Evolutionary conservation across 306 rosid genomes (phyloP), one percentile per base, ranked within the genome.

Genomic region (Gastrolobium villosum): DNA sequence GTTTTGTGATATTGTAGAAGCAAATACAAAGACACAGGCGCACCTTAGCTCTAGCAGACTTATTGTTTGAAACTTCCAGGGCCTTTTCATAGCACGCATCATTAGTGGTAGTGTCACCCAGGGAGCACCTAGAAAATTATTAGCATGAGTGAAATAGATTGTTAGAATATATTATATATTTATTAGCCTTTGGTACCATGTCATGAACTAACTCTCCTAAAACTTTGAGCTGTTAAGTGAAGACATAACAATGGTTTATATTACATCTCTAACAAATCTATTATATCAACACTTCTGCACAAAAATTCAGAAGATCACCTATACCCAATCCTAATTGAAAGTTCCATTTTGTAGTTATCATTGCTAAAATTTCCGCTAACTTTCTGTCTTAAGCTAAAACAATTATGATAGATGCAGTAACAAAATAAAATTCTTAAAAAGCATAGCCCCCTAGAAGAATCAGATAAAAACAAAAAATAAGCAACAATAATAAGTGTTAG

Each of bases 21-120:
- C 15, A 36, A 63, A 73, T 44, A 62, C 26, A 48, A 82, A 55
- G 11, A 7, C 68, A 67, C 3, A 13, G 53, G 62, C 39, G 7
- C 84, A 95, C 99, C 97, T 92, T 92, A 44, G 99, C 99, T 86
- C 98, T 85, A 70, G 91, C 94, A 53, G 99, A 95, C 84, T 86
- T 91, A 79, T 88, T 78, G 44, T 89, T 86, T 71, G 99, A 95
- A 81, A 95, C 98, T 83, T 91, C 97, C 83, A 95, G 78, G 74
- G 99, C 99, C 84, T 91, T 92, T 70, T 89, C 88, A 75, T 90
- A 95, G 89, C 90, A 95, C 41, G 89, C 70, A 84, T 95, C 99
- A 63, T 89, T 86, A 81, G 73, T 84, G 37, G 98, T 88, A 75
- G 89, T 86, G 72, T 92, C 99, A 68, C 99, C 99, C 81, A 95